These are phyloP conservation scores for Diplodia sapinea DNA, from an alignment of 2,329 filamentous ascomycete genomes.

Conservation along the genomic window DNA sequence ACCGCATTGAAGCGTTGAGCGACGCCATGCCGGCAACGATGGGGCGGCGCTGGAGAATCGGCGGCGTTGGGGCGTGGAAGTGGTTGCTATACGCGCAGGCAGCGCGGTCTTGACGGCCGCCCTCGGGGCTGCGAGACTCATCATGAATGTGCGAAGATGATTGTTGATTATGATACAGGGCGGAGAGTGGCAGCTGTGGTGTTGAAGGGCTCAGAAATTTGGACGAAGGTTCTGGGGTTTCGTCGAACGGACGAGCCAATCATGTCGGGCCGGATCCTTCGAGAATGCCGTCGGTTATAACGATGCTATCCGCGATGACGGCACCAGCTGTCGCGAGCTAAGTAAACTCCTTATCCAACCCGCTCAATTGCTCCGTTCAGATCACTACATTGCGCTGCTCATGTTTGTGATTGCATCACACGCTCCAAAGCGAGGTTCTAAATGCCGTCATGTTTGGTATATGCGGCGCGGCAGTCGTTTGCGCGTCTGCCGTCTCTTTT, in stretches of 20 bases:
- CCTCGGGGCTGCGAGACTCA: slow-evolving; percentile 45
- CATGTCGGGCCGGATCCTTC: slow-evolving; percentile 10
- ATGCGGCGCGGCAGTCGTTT: slow-evolving; percentile 1
- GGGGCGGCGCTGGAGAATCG: slow-evolving; percentile 25
- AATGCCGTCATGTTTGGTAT: not conserved
- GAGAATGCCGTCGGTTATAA: slow-evolving; percentile 11
- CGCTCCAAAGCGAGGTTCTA: not conserved
- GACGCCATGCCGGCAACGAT: slow-evolving; percentile 27
- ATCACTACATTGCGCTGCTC: not conserved
- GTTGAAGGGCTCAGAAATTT: slow-evolving; percentile 12
- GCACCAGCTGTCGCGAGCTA: not conserved
- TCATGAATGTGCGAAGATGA: slow-evolving; percentile 33
- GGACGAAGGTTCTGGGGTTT: slow-evolving; percentile 8
- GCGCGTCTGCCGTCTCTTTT: slow-evolving; percentile 8
- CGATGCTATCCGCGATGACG: slow-evolving; percentile 15
- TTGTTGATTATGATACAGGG: slow-evolving; percentile 4
- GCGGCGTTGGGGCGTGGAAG: slow-evolving; percentile 35
- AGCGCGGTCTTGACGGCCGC: slow-evolving; percentile 34
- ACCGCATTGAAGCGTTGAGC: slow-evolving; percentile 3
- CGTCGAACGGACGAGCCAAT: slow-evolving; percentile 15
- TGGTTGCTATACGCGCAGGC: slow-evolving; percentile 38
- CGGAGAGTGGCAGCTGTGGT: not conserved
- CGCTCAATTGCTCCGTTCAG: not conserved
- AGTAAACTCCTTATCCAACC: no score
- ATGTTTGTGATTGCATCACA: not conserved